Evolutionary conservation across 139 green algal species (phyloP).

Genomic region (Chlamydomonas sphaeroides): DNA sequence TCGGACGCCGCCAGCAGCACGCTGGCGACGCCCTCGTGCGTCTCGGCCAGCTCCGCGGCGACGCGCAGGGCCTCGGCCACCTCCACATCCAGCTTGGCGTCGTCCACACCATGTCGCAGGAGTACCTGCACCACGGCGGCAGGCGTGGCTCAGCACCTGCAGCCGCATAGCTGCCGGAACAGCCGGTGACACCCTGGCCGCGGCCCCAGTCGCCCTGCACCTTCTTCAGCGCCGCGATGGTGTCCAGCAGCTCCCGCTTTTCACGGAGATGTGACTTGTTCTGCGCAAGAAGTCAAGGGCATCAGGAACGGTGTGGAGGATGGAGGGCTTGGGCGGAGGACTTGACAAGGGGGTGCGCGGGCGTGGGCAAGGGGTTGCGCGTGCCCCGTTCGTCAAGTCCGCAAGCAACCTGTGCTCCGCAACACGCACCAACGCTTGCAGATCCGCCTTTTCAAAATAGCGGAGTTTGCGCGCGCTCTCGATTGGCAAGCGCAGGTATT

Average conservation of each 20-base stretch:
- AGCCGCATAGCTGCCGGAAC: no score
- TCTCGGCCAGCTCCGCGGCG: constrained; percentile 34
- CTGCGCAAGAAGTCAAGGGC: no score
- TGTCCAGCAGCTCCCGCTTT: constrained; percentile 62
- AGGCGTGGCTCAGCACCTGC: neutral
- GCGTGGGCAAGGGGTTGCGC: no score
- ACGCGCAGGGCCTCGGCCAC: neutral
- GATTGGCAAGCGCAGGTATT: no score
- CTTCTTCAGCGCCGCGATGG: constrained; percentile 56
- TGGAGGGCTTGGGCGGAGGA: no score
- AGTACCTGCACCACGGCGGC: neutral
- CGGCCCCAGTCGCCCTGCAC: neutral
- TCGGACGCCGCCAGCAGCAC: constrained; percentile 53
- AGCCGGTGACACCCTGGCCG: neutral
- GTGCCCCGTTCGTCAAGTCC: no score
- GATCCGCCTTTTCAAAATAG: no score
- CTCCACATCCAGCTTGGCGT: constrained; percentile 44
- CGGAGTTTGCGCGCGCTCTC: no score
- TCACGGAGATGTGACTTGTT: constrained; percentile 56
- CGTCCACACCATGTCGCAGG: constrained; percentile 42
- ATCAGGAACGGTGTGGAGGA: no score
- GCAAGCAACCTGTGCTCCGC: no score
- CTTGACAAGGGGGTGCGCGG: no score
- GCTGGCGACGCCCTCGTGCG: constrained; percentile 42
- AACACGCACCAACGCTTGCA: no score